Evolutionary conservation across 805 yeast genomes (phyloP), one percentile per base, ranked within the genome.

Genomic region (Myxozyma geophila): DNA sequence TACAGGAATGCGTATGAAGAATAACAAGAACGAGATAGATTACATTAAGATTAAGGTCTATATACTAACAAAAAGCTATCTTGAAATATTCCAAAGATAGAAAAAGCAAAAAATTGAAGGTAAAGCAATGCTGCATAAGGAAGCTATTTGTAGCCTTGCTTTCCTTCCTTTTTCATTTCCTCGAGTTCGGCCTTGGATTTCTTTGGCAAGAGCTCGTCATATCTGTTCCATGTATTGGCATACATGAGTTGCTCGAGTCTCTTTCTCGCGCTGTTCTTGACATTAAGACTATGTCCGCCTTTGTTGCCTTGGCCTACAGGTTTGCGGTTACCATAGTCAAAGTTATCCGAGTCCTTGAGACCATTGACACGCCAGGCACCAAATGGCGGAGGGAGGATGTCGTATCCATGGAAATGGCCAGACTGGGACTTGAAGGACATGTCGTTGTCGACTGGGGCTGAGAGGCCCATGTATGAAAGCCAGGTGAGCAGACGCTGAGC

Each of bases 371-470:
- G 49, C 63, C 63, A 63, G 8, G 63, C 58, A 6, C 58, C 40
- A 43, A 63, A 55, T 21, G 60, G 40, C 21, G 63, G 63, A 13
- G 63, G 67, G 15, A 13, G 44, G 9, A 63, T 28, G 28, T 59
- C 35, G 40, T 63, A 63, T 0, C 63, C 63, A 13, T 58, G 60
- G 15, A 63, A 19, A 52, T 48, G 52, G 12, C 67, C 67, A 15
- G 58, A 58, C 54, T 50, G 44, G n/a, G 57, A 36, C 13, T 39
- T 59, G 43, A 44, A 53, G 10, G 58, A 46, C 54, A 63, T 59
- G 49, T 59, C 63, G 15, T 48, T 55, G 41, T 63, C 67, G 36
- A 63, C 61, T 13, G 64, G 60, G 10, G 41, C 67, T n/a, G 47
- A 33, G 17, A 63, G 60, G 17, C 61, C 59, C 33, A 47, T 54